phyloP scores from a whole-genome alignment of 2,329 filamentous ascomycete genomes.

The Fusarium hostae region DNA sequence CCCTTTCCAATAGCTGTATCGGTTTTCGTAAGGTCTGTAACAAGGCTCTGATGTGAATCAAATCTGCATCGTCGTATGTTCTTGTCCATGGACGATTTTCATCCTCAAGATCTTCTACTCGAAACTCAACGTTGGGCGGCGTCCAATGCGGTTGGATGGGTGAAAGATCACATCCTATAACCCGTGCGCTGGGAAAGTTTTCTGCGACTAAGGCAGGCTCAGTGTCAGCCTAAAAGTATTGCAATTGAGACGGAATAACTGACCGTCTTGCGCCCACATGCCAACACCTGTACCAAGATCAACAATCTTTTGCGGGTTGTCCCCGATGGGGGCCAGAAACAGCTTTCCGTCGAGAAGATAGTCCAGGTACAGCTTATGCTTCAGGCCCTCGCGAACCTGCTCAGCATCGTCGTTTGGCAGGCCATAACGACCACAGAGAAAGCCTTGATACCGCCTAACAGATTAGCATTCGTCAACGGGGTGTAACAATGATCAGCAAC shows the following conservation, averaged over 20 bases:
- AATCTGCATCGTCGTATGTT: constrained; percentile 57
- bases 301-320: constrained; percentile 60
- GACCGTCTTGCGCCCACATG: constrained; percentile 67
- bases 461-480: constrained; percentile 10
- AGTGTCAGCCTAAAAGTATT: constrained; percentile 10
- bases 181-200: constrained; percentile 56
- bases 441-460: constrained; percentile 60
- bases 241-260: constrained; percentile 21
- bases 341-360: constrained; percentile 58
- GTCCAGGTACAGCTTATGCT: constrained; percentile 60
- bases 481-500: neutral
- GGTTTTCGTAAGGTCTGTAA: constrained; percentile 63
- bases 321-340: constrained; percentile 57
- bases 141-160: constrained; percentile 59
- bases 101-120: constrained; percentile 53
- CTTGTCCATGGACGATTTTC: constrained; percentile 50
- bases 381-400: constrained; percentile 59
- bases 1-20: constrained; percentile 58
- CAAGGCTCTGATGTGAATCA: constrained; percentile 65
- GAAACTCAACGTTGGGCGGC: constrained; percentile 67
- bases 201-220: constrained; percentile 54
- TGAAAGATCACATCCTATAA: constrained; percentile 59
- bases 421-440: constrained; percentile 59
- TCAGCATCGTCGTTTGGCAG: constrained; percentile 65
- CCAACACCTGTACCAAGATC: constrained; percentile 63